Percentiles rank a stretch among this genome's conserved stretches.
phyloP scores from a whole-genome alignment of 768 basidiomycete genomes.

The Trametes cubensis region DNA sequence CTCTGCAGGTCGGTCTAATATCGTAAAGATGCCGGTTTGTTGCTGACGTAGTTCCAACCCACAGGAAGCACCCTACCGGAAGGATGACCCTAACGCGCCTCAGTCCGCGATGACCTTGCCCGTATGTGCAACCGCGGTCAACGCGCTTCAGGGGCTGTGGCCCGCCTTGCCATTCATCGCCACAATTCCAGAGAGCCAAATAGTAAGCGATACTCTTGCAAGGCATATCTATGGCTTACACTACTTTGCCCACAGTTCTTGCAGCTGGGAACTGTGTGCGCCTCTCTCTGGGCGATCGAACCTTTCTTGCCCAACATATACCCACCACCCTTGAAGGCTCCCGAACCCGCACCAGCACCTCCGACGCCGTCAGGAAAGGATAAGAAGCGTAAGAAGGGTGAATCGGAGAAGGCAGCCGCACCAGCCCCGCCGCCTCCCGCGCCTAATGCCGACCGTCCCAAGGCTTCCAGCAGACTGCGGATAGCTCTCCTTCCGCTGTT shows the following conservation, averaged over 20 bases:
- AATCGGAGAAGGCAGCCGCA: slow-evolving; percentile 5
- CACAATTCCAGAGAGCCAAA: slow-evolving; percentile 18
- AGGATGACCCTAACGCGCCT: slow-evolving; percentile 20
- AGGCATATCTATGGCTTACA: background rate
- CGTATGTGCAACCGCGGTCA: slow-evolving; percentile 32
- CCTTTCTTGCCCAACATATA: slow-evolving; percentile 18
- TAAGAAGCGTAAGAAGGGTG: slow-evolving; percentile 14
- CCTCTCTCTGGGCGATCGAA: slow-evolving; percentile 22
- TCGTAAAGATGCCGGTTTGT: too few species aligned
- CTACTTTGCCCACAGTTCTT: slow-evolving; percentile 15
- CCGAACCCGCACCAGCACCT: slow-evolving; percentile 1
- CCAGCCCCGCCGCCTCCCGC: background rate
- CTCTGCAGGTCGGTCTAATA: slow-evolving; percentile 40
- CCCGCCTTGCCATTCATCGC: slow-evolving; percentile 24
- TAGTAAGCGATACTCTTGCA: background rate
- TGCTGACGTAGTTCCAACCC: background rate
- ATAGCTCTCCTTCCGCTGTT: slow-evolving; percentile 28
- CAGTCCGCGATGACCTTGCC: slow-evolving; percentile 32
- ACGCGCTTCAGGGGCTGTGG: slow-evolving; percentile 33
- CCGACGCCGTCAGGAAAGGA: slow-evolving; percentile 8
- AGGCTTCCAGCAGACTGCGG: slow-evolving; percentile 5
- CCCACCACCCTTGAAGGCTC: background rate
- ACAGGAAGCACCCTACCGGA: slow-evolving; percentile 23
- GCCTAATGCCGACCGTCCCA: background rate
- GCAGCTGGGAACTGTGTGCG: slow-evolving; percentile 18